Evolutionary conservation across 2,329 filamentous ascomycete genomes (phyloP).

Genomic region (Sclerotinia trifoliorum): DNA sequence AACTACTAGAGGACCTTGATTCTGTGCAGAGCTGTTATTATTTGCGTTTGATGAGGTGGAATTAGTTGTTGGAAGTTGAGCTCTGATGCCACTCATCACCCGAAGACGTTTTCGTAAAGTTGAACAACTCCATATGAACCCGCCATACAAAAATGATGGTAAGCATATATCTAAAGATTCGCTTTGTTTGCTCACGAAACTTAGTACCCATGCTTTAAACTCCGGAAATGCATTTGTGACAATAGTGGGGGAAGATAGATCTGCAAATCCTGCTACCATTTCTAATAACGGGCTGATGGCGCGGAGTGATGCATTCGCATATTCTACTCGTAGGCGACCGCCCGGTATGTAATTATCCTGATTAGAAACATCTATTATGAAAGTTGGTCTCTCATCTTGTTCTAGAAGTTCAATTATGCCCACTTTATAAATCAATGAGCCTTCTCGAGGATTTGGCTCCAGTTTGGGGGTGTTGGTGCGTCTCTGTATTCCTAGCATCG

Average conservation of each 20-base stretch:
- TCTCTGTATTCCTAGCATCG: background rate
- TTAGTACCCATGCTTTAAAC: slow-evolving; percentile 70
- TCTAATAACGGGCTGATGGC: slow-evolving; percentile 40
- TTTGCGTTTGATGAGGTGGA: background rate
- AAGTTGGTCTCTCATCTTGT: slow-evolving; percentile 72
- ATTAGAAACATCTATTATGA: slow-evolving; percentile 68
- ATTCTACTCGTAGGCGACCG: slow-evolving; percentile 60
- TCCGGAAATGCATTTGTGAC: slow-evolving; percentile 51
- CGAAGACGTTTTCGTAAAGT: slow-evolving; percentile 68
- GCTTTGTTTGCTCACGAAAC: slow-evolving; percentile 51
- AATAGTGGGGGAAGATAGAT: slow-evolving; percentile 39
- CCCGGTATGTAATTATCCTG: slow-evolving; percentile 51
- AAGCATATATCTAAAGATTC: slow-evolving; percentile 53
- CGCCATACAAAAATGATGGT: slow-evolving; percentile 60
- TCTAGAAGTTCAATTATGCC: slow-evolving; percentile 72
- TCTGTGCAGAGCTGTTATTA: background rate
- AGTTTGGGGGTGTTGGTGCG: slow-evolving; percentile 1
- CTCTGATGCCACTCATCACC: slow-evolving; percentile 59
- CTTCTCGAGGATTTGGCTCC: slow-evolving; percentile 44
- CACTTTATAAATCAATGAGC: slow-evolving; percentile 60
- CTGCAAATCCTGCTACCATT: slow-evolving; percentile 35
- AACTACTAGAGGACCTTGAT: background rate
- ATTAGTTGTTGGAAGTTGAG: slow-evolving; percentile 14
- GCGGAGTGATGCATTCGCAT: slow-evolving; percentile 66
- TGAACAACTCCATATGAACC: slow-evolving; percentile 67